phyloP scores from a whole-genome alignment of 306 rosid species.

The Rosa chinensis region DNA sequence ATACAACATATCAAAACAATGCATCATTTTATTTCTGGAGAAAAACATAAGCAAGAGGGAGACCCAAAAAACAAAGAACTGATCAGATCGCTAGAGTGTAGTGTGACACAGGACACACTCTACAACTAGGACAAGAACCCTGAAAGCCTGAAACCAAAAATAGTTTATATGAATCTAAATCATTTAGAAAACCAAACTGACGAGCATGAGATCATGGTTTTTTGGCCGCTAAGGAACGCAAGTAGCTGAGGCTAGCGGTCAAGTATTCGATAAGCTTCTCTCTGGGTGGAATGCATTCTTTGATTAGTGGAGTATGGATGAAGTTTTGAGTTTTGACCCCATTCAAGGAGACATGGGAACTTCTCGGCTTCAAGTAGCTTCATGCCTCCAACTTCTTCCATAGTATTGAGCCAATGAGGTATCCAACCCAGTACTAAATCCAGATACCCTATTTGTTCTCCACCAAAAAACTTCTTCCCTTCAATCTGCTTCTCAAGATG shows the following conservation, averaged over 20 bases:
- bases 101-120: neutral
- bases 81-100: neutral
- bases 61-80: neutral
- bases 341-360: conserved; percentile 49
- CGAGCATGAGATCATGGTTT: conserved; percentile 3
- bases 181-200: neutral
- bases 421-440: conserved; percentile 39
- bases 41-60: neutral
- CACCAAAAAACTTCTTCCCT: conserved; percentile 44
- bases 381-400: conserved; percentile 53
- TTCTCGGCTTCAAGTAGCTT: conserved; percentile 42
- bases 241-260: conserved; percentile 23
- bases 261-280: conserved; percentile 23
- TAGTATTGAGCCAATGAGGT: conserved; percentile 44
- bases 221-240: conserved; percentile 32
- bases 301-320: conserved; percentile 42
- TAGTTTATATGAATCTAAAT: neutral
- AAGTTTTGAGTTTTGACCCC: conserved; percentile 60
- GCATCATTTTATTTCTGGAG: neutral
- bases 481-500: conserved; percentile 47
- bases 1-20: neutral
- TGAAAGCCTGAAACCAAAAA: neutral
- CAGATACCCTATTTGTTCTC: conserved; percentile 44
- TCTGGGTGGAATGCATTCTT: conserved; percentile 40
- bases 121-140: neutral